Conservation (phyloP, 2,329 filamentous ascomycete species). For the Cytospora piceae region DNA sequence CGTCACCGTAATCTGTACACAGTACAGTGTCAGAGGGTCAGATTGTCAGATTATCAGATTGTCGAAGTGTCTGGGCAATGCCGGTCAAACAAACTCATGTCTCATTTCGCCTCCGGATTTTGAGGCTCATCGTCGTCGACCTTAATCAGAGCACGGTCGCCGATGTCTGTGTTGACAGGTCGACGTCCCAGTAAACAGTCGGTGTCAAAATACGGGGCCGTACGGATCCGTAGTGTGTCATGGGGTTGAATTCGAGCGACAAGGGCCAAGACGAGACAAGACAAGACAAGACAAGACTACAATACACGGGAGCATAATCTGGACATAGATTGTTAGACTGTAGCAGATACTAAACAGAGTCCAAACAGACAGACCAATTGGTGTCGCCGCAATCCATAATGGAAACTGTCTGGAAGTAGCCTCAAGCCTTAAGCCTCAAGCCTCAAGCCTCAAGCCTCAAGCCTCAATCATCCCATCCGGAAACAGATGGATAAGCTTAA, state of each 20-base stretch:
- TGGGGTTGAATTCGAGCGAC: background rate
- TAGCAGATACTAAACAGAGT: background rate
- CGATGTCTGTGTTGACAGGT: background rate
- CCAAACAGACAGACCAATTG: conserved; percentile 17
- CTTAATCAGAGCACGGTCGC: conserved; percentile 20
- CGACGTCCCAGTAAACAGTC: background rate
- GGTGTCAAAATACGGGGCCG: conserved; percentile 8
- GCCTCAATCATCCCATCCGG: conserved; percentile 6
- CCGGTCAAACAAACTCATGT: background rate
- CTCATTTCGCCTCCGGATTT: conserved; percentile 26
- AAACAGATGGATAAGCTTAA: conserved; percentile 5
- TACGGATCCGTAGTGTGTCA: conserved; percentile 6
- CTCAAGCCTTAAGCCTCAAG: conserved; percentile 17
- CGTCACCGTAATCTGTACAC: background rate
- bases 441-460: too few species aligned
- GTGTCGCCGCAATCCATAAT: conserved; percentile 18
- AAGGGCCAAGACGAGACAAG: background rate
- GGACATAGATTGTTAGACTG: background rate
- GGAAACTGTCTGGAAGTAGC: conserved; percentile 19
- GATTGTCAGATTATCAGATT: conserved; percentile 7
- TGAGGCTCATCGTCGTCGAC: conserved; percentile 20
- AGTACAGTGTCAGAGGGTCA: background rate
- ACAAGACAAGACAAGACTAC: background rate
- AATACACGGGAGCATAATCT: conserved; percentile 6
- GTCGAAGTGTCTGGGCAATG: conserved; percentile 18